Evolutionary conservation across 2,329 filamentous ascomycete genomes (phyloP).

Genomic region (Ceratocystis cacaofunesta): DNA sequence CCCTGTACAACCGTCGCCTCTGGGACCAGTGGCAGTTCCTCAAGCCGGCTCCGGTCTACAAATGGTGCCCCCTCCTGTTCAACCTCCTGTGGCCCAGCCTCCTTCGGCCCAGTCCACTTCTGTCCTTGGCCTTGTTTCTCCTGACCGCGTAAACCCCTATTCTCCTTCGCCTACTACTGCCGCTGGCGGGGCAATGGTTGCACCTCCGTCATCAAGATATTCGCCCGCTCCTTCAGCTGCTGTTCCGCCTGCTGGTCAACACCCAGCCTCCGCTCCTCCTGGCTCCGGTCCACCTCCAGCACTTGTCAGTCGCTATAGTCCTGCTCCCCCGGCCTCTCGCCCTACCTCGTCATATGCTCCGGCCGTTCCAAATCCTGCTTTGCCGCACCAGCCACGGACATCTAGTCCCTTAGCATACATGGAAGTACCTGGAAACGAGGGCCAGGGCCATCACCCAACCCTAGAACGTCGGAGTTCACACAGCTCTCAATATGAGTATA

Average conservation of each 20-base stretch:
- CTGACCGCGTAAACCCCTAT: constrained; percentile 39
- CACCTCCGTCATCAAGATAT: constrained; percentile 36
- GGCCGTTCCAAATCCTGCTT: constrained; percentile 30
- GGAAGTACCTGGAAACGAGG: constrained; percentile 34
- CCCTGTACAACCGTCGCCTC: constrained; percentile 19
- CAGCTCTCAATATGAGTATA: constrained; percentile 34
- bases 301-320: constrained; percentile 36
- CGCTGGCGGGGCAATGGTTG: constrained; percentile 22
- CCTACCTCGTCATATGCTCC: constrained; percentile 30
- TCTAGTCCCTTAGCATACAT: constrained; percentile 53
- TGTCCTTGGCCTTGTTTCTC: constrained; percentile 33
- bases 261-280: constrained; percentile 23
- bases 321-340: constrained; percentile 30
- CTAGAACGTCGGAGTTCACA: constrained; percentile 30
- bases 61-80: not conserved
- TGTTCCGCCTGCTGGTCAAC: constrained; percentile 20
- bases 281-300: constrained; percentile 21
- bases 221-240: constrained; percentile 41
- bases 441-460: constrained; percentile 27
- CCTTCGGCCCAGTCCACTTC: constrained; percentile 15
- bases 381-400: constrained; percentile 47
- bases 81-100: constrained; percentile 14
- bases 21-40: constrained; percentile 17
- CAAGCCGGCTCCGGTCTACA: not conserved
- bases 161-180: constrained; percentile 21